These are phyloP conservation scores for Aspergillus baeticus DNA, from an alignment of 495 filamentous ascomycete genomes.

Conservation along the genomic window DNA sequence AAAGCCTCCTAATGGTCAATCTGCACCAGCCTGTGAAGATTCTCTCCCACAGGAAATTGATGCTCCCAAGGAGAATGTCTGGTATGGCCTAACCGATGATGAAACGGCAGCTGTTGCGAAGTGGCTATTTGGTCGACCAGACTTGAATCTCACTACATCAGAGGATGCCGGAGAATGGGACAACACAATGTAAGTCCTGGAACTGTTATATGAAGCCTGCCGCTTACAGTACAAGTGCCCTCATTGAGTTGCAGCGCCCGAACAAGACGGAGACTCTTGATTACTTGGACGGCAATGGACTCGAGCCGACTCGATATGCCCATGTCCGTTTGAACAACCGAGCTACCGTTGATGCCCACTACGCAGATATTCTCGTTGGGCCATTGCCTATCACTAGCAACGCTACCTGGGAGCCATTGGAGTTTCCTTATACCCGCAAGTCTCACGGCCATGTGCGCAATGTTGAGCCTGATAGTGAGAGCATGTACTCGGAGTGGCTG, in stretches of 20 bases:
- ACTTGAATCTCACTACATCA: slow-evolving; percentile 15
- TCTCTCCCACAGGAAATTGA: slow-evolving; percentile 10
- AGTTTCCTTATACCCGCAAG: slow-evolving; percentile 16
- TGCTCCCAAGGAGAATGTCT: slow-evolving; percentile 18
- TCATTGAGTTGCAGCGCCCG: slow-evolving; percentile 16
- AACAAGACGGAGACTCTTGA: slow-evolving; percentile 15
- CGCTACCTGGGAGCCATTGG: slow-evolving; percentile 11
- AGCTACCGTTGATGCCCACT: slow-evolving; percentile 13
- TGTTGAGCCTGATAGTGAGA: slow-evolving; percentile 13
- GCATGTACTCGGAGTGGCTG: slow-evolving; percentile 16
- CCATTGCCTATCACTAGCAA: slow-evolving; percentile 9
- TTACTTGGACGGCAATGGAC: slow-evolving; percentile 8
- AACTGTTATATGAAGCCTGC: not conserved
- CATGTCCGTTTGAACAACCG: slow-evolving; percentile 17
- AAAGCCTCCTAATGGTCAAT: not conserved
- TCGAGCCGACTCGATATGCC: slow-evolving; percentile 8
- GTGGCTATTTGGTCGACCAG: slow-evolving; percentile 14
- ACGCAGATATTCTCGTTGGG: slow-evolving; percentile 16
- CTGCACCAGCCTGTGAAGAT: slow-evolving; percentile 3
- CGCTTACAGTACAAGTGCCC: slow-evolving; percentile 6
- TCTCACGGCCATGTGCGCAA: slow-evolving; percentile 17
- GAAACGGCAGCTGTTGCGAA: slow-evolving; percentile 17
- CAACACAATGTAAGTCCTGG: slow-evolving; percentile 15
- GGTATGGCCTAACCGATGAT: slow-evolving; percentile 13
- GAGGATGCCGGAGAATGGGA: slow-evolving; percentile 17